Percentiles rank a stretch among this genome's conserved stretches.
These are phyloP conservation scores for Boletus eberwhitei DNA, from an alignment of 768 basidiomycete species.

Conservation along the genomic window DNA sequence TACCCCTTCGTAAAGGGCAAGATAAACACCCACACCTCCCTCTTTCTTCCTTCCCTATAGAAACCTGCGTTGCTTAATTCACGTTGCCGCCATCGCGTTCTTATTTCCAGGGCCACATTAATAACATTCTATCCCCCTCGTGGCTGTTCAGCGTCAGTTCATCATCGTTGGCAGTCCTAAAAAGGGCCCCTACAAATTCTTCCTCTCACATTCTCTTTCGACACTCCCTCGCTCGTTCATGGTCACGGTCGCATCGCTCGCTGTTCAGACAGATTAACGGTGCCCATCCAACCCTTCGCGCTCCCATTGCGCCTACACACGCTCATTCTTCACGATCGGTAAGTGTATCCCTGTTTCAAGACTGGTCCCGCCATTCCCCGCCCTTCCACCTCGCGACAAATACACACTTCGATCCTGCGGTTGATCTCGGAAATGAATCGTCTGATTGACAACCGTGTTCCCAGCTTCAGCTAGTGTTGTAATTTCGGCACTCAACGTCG, in stretches of 20 bases:
- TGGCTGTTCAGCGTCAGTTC: slow-evolving; percentile 6
- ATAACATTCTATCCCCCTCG: slow-evolving; percentile 8
- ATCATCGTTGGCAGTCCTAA: slow-evolving; percentile 9
- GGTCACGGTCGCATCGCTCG: slow-evolving; percentile 11
- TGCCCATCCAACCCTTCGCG: neutral
- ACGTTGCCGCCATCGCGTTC: slow-evolving; percentile 8
- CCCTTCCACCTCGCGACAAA: slow-evolving; percentile 4
- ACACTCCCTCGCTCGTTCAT: slow-evolving; percentile 14
- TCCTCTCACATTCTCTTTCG: slow-evolving; percentile 6
- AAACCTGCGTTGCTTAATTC: slow-evolving; percentile 3
- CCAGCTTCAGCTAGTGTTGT: slow-evolving; percentile 13
- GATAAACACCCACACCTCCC: slow-evolving; percentile 2
- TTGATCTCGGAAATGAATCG: slow-evolving; percentile 17
- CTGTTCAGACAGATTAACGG: slow-evolving; percentile 6
- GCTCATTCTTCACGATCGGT: slow-evolving; percentile 25
- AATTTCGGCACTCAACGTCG: slow-evolving; percentile 2
- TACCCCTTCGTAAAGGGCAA: slow-evolving; percentile 7
- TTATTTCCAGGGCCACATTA: slow-evolving; percentile 5
- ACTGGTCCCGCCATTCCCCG: slow-evolving; percentile 4
- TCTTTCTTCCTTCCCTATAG: neutral
- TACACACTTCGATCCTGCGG: neutral
- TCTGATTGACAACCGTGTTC: slow-evolving; percentile 19
- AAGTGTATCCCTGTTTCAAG: slow-evolving; percentile 10
- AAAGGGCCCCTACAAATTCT: slow-evolving; percentile 10
- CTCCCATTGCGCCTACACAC: slow-evolving; percentile 1